phyloP scores from a whole-genome alignment of 257 asterid genomes.

The Anisodus tanguticus region DNA sequence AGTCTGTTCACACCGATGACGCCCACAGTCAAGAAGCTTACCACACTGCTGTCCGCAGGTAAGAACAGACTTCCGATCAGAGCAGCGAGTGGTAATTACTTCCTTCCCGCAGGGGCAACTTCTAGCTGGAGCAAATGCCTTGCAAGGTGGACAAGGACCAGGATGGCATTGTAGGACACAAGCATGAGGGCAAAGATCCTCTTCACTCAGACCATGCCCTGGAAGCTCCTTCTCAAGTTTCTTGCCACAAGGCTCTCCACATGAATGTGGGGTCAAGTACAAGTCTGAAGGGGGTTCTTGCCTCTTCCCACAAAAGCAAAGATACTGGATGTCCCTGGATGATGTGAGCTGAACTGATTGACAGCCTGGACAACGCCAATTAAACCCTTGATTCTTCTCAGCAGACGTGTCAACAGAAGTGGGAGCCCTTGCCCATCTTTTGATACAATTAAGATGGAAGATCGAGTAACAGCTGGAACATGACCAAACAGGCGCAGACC shows the following conservation, averaged over 20 bases:
- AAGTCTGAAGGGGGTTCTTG: slow-evolving; percentile 89
- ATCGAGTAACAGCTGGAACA: slow-evolving; percentile 93
- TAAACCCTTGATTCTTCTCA: slow-evolving; percentile 80
- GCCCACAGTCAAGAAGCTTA: slow-evolving; percentile 83
- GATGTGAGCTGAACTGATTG: slow-evolving; percentile 90
- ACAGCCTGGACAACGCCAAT: slow-evolving; percentile 99
- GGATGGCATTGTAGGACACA: slow-evolving; percentile 99
- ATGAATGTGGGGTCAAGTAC: slow-evolving; percentile 96
- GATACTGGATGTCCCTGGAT: slow-evolving; percentile 75
- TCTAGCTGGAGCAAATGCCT: slow-evolving; percentile 92
- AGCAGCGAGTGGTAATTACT: slow-evolving; percentile 84
- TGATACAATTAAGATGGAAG: slow-evolving; percentile 82
- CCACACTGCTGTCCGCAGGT: slow-evolving; percentile 90
- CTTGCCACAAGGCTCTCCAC: slow-evolving; percentile 97
- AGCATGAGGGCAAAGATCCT: slow-evolving; percentile 86
- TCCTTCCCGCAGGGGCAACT: slow-evolving; percentile 94
- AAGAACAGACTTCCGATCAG: slow-evolving; percentile 79
- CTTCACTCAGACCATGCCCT: slow-evolving; percentile 59
- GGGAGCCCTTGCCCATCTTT: slow-evolving; percentile 99
- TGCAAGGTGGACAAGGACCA: slow-evolving; percentile 99
- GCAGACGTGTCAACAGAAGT: slow-evolving; percentile 82
- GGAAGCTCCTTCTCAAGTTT: slow-evolving; percentile 76
- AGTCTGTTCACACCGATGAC: slow-evolving; percentile 67
- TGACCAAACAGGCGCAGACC: slow-evolving; percentile 91
- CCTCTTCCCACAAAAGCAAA: slow-evolving; percentile 91